Evolutionary conservation across 495 filamentous ascomycete genomes (phyloP).

Genomic region (Margaritispora aquatica): DNA sequence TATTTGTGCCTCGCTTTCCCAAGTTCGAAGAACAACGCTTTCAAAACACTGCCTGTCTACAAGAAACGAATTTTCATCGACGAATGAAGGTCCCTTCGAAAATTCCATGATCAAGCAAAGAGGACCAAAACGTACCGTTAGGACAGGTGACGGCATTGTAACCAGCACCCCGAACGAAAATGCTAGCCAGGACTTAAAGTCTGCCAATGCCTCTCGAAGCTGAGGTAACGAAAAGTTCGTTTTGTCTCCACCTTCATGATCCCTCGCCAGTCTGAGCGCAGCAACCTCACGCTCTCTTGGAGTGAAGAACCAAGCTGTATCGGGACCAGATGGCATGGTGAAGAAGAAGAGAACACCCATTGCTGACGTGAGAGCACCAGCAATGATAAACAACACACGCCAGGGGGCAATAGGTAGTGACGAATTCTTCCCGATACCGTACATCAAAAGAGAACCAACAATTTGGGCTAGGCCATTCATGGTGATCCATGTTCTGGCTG

Average conservation of each 20-base stretch:
- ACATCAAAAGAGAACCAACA: not conserved
- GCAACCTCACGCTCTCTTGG: constrained; percentile 34
- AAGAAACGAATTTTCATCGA: no score
- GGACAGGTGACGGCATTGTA: not conserved
- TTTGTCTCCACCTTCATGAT: constrained; percentile 18
- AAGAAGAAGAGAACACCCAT: constrained; percentile 24
- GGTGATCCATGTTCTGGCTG: constrained; percentile 25
- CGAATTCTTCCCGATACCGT: constrained; percentile 12
- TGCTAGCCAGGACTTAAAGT: constrained; percentile 34
- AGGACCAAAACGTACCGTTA: not conserved
- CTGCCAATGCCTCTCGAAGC: constrained; percentile 27
- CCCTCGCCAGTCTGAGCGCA: constrained; percentile 22
- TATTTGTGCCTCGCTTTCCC: no score
- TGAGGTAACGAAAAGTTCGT: constrained; percentile 25
- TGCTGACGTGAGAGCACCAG: constrained; percentile 26
- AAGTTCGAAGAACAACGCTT: no score
- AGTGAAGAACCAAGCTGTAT: constrained; percentile 25
- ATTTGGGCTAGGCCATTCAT: constrained; percentile 7
- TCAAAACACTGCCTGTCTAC: no score
- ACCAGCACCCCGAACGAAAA: not conserved
- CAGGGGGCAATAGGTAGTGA: not conserved
- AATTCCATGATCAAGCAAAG: no score
- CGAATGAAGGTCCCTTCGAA: no score
- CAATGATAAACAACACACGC: constrained; percentile 28
- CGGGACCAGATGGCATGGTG: constrained; percentile 27